Evolutionary conservation across 2,329 filamentous ascomycete species (phyloP).

Genomic region (Xylaria sp.): DNA sequence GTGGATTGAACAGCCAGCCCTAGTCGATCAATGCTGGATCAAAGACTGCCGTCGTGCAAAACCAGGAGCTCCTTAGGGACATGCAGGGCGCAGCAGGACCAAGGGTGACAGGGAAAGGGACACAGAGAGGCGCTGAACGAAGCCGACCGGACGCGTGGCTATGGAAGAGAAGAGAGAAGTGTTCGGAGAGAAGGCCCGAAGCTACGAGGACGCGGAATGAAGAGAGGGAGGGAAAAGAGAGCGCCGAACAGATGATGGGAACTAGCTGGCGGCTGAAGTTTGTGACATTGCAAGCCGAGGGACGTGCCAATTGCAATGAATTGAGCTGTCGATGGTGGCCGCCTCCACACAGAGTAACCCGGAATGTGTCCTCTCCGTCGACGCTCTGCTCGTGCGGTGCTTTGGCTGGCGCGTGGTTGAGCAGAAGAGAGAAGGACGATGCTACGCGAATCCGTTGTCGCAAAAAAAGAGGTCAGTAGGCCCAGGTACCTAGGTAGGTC

Average conservation of each 20-base stretch:
- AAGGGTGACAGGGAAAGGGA: neutral
- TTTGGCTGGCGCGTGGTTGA: constrained; percentile 35
- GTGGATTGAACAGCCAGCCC: constrained; percentile 25
- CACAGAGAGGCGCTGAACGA: constrained; percentile 1
- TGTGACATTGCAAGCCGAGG: constrained; percentile 45
- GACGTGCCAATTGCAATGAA: constrained; percentile 44
- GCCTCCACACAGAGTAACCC: constrained; percentile 25
- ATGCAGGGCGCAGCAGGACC: constrained; percentile 25
- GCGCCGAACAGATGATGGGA: constrained; percentile 37
- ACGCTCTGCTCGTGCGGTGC: constrained; percentile 20
- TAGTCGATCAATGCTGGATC: constrained; percentile 24
- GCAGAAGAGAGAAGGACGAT: constrained; percentile 39
- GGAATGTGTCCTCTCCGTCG: constrained; percentile 11
- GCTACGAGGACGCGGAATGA: constrained; percentile 6
- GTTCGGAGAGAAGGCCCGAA: constrained; percentile 3
- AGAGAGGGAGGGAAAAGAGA: constrained; percentile 29
- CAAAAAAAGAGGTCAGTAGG: constrained; percentile 40
- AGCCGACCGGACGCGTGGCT: neutral
- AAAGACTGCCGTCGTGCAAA: constrained; percentile 22
- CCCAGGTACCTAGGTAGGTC: constrained; percentile 31
- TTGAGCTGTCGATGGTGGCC: constrained; percentile 28
- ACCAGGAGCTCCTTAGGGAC: constrained; percentile 19
- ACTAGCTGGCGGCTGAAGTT: constrained; percentile 44
- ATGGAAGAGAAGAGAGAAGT: constrained; percentile 17
- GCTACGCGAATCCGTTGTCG: constrained; percentile 44